Conservation (phyloP, 2,329 filamentous ascomycete species). For the Calonectria honghensis region DNA sequence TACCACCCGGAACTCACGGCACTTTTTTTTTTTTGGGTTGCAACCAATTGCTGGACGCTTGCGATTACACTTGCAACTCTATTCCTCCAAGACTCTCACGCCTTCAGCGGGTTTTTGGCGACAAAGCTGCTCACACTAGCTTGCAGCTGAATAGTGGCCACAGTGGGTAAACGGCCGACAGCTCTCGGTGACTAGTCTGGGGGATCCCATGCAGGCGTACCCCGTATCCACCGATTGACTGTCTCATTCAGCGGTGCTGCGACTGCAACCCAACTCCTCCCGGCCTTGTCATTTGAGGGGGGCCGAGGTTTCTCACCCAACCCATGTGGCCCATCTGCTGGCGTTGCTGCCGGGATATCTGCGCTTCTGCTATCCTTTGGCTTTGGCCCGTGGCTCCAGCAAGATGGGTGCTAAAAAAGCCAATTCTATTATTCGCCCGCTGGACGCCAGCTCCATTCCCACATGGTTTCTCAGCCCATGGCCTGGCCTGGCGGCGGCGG, state of each 20-base stretch:
- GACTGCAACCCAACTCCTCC: constrained; percentile 15
- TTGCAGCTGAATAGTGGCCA: constrained; percentile 1
- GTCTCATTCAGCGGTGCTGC: constrained; percentile 22
- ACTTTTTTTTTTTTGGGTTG: neutral
- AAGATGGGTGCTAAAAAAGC: neutral
- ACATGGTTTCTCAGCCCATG: neutral
- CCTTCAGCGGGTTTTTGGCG: neutral
- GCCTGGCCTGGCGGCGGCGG: neutral
- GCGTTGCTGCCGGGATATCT: neutral
- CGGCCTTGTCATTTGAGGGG: constrained; percentile 7
- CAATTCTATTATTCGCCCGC: neutral
- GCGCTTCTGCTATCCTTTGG: neutral
- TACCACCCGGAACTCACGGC: too few species aligned
- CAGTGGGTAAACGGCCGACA: constrained; percentile 1
- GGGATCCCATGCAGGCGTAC: constrained; percentile 13
- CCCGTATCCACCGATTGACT: constrained; percentile 14
- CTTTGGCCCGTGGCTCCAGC: neutral
- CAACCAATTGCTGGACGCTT: neutral
- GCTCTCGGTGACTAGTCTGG: constrained; percentile 5
- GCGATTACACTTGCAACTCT: constrained; percentile 29
- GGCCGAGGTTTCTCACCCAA: constrained; percentile 10
- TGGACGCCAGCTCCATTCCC: neutral
- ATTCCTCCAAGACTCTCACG: constrained; percentile 9
- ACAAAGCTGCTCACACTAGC: neutral
- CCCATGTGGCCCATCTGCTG: constrained; percentile 6